Conservation (phyloP, 345 rosid species). For the Carallia pectinifolia region DNA sequence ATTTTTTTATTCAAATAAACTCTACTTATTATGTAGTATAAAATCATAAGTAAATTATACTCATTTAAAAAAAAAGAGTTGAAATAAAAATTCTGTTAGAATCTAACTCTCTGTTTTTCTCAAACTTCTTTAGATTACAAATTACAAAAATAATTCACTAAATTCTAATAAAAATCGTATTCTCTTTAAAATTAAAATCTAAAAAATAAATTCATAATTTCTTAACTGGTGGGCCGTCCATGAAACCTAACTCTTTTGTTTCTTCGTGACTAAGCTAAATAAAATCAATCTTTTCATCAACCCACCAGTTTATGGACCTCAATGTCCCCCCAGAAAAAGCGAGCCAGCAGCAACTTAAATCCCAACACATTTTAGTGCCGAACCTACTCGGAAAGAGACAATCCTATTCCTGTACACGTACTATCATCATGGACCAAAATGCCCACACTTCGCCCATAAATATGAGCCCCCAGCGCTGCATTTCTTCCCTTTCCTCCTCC, state of each 20-base stretch:
- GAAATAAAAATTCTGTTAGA: too few species aligned
- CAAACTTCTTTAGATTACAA: too few species aligned
- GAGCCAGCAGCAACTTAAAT: not conserved
- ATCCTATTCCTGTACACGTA: not conserved
- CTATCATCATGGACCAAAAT: constrained; percentile 18
- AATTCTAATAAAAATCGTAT: too few species aligned
- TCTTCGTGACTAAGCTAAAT: constrained; percentile 45
- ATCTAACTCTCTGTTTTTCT: too few species aligned
- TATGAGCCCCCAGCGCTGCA: constrained; percentile 55
- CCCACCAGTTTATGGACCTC: constrained; percentile 23
- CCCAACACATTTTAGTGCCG: constrained; percentile 28
- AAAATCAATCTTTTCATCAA: constrained; percentile 8
- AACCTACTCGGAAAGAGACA: constrained; percentile 49
- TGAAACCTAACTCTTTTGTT: constrained; percentile 23
- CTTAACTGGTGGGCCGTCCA: too few species aligned
- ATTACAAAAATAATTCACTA: too few species aligned
- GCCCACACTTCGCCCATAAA: constrained; percentile 49
- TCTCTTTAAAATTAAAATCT: too few species aligned
- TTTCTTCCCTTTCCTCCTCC: constrained; percentile 89
- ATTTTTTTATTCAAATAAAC: too few species aligned
- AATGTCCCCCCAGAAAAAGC: constrained; percentile 7
- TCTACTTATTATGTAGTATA: too few species aligned
- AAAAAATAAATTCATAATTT: too few species aligned
- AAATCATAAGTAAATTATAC: too few species aligned
- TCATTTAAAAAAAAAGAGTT: too few species aligned